Evolutionary conservation across 2,329 filamentous ascomycete species (phyloP).

Genomic region (Colletotrichum tanaceti): DNA sequence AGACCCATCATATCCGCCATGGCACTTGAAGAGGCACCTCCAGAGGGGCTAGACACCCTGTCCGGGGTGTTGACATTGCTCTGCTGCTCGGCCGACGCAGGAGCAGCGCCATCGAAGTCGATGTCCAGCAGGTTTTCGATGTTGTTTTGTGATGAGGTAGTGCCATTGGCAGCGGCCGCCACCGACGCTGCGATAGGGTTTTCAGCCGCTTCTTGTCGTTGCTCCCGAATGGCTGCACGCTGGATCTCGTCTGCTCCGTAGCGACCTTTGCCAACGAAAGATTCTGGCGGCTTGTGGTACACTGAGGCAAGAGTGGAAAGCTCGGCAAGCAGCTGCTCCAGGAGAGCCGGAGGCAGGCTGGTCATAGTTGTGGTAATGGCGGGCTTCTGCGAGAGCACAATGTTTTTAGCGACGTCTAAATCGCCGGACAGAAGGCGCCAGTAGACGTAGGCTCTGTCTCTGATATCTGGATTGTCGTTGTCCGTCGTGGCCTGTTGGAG

Average conservation of each 20-base stretch:
- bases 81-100: slow-evolving; percentile 80
- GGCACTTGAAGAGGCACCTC: slow-evolving; percentile 55
- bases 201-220: slow-evolving; percentile 89
- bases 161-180: slow-evolving; percentile 70
- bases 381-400: slow-evolving; percentile 93
- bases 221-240: slow-evolving; percentile 94
- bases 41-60: slow-evolving; percentile 72
- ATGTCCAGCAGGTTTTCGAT: slow-evolving; percentile 96
- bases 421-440: slow-evolving; percentile 96
- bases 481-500: slow-evolving; percentile 92
- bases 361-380: slow-evolving; percentile 95
- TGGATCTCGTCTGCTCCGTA: slow-evolving; percentile 96
- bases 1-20: slow-evolving; percentile 76
- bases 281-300: slow-evolving; percentile 97
- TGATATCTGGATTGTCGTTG: slow-evolving; percentile 97
- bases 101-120: slow-evolving; percentile 92
- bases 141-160: slow-evolving; percentile 73
- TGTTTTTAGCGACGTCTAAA: slow-evolving; percentile 85
- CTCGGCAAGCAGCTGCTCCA: slow-evolving; percentile 91
- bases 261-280: slow-evolving; percentile 95
- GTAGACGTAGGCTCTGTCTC: slow-evolving; percentile 97
- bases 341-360: slow-evolving; percentile 81
- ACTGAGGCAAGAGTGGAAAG: slow-evolving; percentile 96
- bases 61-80: slow-evolving; percentile 72
- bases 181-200: slow-evolving; percentile 93